Evolutionary conservation across 331 rosid genomes (phyloP), one percentile per base, ranked within the genome.

Genomic region (Quercus phellos): DNA sequence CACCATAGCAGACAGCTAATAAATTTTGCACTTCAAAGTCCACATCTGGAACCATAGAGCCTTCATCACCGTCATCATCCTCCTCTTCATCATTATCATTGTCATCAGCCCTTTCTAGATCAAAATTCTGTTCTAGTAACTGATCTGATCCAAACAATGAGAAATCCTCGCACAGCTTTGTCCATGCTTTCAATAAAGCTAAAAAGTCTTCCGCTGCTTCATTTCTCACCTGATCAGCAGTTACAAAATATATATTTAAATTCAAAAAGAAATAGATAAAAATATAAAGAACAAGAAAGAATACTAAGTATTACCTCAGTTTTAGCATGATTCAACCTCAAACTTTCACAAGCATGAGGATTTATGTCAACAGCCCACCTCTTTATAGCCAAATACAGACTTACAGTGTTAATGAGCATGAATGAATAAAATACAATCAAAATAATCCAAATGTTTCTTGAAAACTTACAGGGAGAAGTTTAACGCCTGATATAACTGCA

Each of bases 351-450:
- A 1, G 87, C 87, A 67, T 70, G 24, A 13, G 30, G 0, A 10
- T 86, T 86, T 2, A 77, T 81, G 43, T 86, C 89, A 29, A 83
- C 87, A 29, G 89, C 87, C 89, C 89, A 86, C 72, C 81, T 82
- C 89, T 86, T 32, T 14, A 4, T 69, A 70, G 16, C 27, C 17
- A 61, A 26, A 61, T 61, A 61, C 14, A 18, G 30, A 61, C 17
- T 12, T 46, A 2, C 12, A 46, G 16, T 46, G 53, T 46, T 46
- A 46, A 46, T 46, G 53, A 12, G 53, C 53, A 0, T 46, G 17
- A 46, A 46, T 46, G 53, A 46, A 46, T 3, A 46, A 46, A 46
- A 46, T 12, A 46, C 12, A 46, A 46, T 46, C 1, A 46, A 46
- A 12, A 46, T 46, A 12, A 3, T 46, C 14, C 53, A 46, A 46